Conservation (phyloP, 208 protist genomes). For the Novymonas esmeraldas region DNA sequence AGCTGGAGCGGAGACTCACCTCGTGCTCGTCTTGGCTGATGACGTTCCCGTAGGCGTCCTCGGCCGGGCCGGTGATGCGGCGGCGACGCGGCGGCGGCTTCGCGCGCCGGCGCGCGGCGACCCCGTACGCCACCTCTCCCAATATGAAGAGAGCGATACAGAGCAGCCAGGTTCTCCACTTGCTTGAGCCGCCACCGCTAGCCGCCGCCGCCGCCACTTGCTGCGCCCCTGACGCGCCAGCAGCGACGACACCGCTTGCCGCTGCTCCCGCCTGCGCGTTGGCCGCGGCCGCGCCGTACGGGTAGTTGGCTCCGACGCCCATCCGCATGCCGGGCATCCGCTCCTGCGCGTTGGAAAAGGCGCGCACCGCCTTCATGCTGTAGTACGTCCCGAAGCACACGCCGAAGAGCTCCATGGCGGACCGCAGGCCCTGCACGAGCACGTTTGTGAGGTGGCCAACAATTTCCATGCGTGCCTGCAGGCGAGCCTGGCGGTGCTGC, state of each 20-base stretch:
- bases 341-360: slow-evolving; percentile 56
- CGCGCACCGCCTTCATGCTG: slow-evolving; percentile 80
- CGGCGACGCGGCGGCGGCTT: slow-evolving; percentile 21
- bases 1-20: slow-evolving; percentile 35
- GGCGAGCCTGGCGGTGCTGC: slow-evolving; percentile 65
- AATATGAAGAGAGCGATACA: slow-evolving; percentile 61
- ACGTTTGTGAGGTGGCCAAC: slow-evolving; percentile 77
- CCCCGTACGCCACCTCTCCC: slow-evolving; percentile 61
- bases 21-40: slow-evolving; percentile 53
- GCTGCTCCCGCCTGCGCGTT: slow-evolving; percentile 12
- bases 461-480: slow-evolving; percentile 81
- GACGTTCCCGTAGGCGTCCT: slow-evolving; percentile 42
- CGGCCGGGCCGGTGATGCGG: slow-evolving; percentile 16
- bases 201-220: slow-evolving; percentile 14
- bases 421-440: slow-evolving; percentile 78
- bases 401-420: slow-evolving; percentile 76
- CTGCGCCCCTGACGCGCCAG: slow-evolving; percentile 6
- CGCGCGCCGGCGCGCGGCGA: slow-evolving; percentile 31
- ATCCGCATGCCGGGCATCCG: slow-evolving; percentile 31
- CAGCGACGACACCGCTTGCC: too few species aligned
- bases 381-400: slow-evolving; percentile 90
- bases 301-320: neutral
- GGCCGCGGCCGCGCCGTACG: neutral
- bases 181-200: slow-evolving; percentile 9
- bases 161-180: slow-evolving; percentile 62